phyloP scores from a whole-genome alignment of 2,329 filamentous ascomycete genomes.

The Colletotrichum cereale region DNA sequence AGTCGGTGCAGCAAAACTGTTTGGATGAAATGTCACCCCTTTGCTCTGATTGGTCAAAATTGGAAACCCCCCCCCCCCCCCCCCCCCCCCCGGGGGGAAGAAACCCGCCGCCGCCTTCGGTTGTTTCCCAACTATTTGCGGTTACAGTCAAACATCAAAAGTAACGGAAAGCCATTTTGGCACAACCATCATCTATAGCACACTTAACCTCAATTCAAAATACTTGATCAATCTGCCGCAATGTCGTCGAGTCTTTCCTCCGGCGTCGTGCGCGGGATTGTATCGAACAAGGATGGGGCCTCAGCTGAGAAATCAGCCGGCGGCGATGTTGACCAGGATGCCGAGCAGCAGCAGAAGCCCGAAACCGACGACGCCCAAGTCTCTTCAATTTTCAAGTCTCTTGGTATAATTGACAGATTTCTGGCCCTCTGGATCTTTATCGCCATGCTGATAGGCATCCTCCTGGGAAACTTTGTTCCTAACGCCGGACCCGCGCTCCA shows the following conservation, averaged over 20 bases:
- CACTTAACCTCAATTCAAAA: neutral
- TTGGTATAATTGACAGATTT: slow-evolving; percentile 72
- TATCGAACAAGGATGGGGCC: neutral
- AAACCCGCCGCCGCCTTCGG: neutral
- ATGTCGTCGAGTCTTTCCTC: slow-evolving; percentile 9
- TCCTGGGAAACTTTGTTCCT: slow-evolving; percentile 81
- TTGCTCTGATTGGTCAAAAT: slow-evolving; percentile 28
- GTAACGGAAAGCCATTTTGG: neutral
- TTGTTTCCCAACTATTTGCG: neutral
- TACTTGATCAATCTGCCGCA: neutral
- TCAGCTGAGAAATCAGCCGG: neutral
- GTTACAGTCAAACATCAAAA: neutral
- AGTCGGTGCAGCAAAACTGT: neutral
- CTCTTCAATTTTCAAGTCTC: slow-evolving; percentile 63
- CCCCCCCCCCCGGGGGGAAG: too few species aligned
- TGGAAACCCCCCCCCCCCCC: too few species aligned
- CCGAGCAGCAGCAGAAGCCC: slow-evolving; percentile 27
- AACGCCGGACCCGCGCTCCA: slow-evolving; percentile 72
- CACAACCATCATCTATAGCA: neutral
- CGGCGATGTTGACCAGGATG: slow-evolving; percentile 8
- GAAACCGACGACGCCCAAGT: slow-evolving; percentile 27
- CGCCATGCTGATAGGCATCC: slow-evolving; percentile 80
- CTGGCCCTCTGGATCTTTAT: slow-evolving; percentile 82
- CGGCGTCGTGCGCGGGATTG: too few species aligned
- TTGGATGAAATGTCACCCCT: slow-evolving; percentile 36